Evolutionary conservation across 2,329 filamentous ascomycete genomes (phyloP), one percentile per base, ranked within the genome.

Genomic region (Calonectria montana): DNA sequence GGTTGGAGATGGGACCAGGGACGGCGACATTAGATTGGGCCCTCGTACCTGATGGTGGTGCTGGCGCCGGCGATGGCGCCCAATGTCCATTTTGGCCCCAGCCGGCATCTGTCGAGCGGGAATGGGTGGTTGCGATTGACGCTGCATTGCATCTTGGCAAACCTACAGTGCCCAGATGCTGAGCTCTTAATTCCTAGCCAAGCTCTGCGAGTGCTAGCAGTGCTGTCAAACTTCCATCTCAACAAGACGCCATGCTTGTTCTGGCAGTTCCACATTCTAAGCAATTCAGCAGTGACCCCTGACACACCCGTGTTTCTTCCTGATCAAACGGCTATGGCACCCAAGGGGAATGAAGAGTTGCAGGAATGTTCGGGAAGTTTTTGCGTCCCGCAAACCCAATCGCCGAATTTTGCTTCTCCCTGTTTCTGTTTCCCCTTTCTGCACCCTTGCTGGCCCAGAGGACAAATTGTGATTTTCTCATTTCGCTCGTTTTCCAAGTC

Each of bases 381-480:
- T 57, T 57, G 53, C n/a, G 13, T 57, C 53, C 53, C 53, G 53
- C 21, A 57, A 57, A 57, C 53, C 53, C 53, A 57, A 57, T 57
- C 53, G 53, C n/a, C 16, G n/a, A 37, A 21, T 48, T 53, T 53
- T 53, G 15, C 48, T 53, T 53, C 53, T 57, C 53, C 53, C 53
- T 57, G 31, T 23, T 57, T 57, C 50, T 57, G 2, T 15, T 39
- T 67, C 48, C 48, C 39, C 39, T 43, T 67, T 55, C 27, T 47
- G 27, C 10, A 9, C 29, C 37, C 39, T 47, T 47, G 23, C 39
- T 9, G 27, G 23, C 16, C 63, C 64, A 75, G 68, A 69, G 68
- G n/a, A 13, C n/a, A 77, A 61, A 72, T 63, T 69, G 66, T 31
- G 55, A 23, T 59, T 73, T 67, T 76, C 70, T 75, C 65, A 68